Conservation (phyloP, 345 rosid species). For the Murraya koenigii region DNA sequence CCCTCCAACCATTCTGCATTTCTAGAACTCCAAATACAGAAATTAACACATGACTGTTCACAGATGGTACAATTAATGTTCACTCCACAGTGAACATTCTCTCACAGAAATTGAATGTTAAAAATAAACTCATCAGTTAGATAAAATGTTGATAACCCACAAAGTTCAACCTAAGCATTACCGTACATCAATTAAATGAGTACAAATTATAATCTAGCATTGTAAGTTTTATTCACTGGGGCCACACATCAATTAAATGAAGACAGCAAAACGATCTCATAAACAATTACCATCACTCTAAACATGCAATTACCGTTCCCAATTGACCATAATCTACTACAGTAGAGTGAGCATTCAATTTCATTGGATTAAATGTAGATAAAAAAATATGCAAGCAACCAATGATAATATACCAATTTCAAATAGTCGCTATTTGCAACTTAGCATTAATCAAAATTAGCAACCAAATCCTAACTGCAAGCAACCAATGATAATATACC, state of each 20-base stretch:
- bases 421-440: background rate
- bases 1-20: background rate
- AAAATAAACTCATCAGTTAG: background rate
- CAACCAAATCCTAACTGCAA: background rate
- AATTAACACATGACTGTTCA: background rate
- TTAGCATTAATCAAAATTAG: background rate
- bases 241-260: too few species aligned
- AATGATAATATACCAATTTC: background rate
- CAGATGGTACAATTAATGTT: background rate
- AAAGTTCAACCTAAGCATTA: background rate
- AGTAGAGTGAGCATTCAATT: too few species aligned
- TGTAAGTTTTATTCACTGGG: too few species aligned
- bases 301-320: background rate
- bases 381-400: background rate
- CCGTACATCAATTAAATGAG: too few species aligned
- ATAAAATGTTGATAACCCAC: background rate
- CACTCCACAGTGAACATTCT: too few species aligned
- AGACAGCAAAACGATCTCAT: background rate
- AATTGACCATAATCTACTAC: background rate
- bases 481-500: background rate
- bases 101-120: background rate
- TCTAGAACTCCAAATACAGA: background rate
- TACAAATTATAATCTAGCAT: too few species aligned
- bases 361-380: background rate
- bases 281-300: background rate